phyloP scores from a whole-genome alignment of 1,284 basidiomycete genomes.

The Exsudoporus floridanus region DNA sequence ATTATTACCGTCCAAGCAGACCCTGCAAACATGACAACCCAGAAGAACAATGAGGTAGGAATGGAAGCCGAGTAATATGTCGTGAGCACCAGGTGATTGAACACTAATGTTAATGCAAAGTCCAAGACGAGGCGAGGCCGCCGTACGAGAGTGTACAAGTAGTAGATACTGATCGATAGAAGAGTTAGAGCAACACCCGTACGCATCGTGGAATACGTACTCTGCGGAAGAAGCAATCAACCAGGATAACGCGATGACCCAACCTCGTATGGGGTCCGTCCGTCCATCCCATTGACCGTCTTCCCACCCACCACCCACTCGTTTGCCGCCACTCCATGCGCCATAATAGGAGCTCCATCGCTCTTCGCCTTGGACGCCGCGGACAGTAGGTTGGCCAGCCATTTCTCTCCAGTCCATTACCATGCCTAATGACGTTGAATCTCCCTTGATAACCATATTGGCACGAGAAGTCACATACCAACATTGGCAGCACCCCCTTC shows the following conservation, averaged over 20 bases:
- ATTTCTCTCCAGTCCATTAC: conserved; percentile 98
- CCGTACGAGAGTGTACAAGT: conserved; percentile 84
- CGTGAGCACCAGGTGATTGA: conserved; percentile 89
- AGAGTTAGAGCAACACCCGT: conserved; percentile 12
- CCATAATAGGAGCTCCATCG: conserved; percentile 65
- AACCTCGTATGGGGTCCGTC: conserved; percentile 76
- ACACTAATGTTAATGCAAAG: conserved; percentile 85
- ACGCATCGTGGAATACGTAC: conserved; percentile 50
- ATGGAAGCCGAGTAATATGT: conserved; percentile 87
- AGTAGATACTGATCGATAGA: conserved; percentile 66
- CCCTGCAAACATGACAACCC: conserved; percentile 74
- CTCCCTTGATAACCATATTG: background rate
- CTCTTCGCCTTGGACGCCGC: conserved; percentile 58
- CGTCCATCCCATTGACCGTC: conserved; percentile 54
- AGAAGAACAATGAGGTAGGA: conserved; percentile 90
- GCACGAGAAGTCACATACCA: conserved; percentile 46
- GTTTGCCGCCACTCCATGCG: conserved; percentile 76
- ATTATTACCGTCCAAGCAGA: conserved; percentile 74
- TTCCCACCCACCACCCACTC: conserved; percentile 56
- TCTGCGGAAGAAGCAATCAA: conserved; percentile 75
- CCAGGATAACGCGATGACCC: conserved; percentile 88
- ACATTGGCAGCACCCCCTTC: conserved; percentile 86
- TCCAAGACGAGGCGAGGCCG: conserved; percentile 93
- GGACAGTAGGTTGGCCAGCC: conserved; percentile 75
- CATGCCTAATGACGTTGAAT: conserved; percentile 55